Conservation (phyloP, 805 yeast species). For the Candida nanaspora region DNA sequence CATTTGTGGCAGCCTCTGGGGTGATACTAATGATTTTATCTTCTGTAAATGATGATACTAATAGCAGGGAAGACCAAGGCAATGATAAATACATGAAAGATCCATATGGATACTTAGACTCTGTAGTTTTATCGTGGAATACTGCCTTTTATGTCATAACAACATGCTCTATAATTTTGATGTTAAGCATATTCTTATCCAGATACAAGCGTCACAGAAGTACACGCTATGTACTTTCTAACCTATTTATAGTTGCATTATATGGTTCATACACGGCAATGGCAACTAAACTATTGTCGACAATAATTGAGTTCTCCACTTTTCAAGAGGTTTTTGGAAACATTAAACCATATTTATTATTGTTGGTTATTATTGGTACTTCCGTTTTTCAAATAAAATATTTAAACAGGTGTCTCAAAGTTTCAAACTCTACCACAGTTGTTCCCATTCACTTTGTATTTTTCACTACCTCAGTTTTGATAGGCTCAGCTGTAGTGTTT, state of each 20-base stretch:
- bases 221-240: constrained; percentile 19
- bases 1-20: constrained; percentile 33
- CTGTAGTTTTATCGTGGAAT: constrained; percentile 17
- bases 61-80: constrained; percentile 1
- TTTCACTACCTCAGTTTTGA: constrained; percentile 35
- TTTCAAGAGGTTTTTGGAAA: constrained; percentile 15
- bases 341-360: constrained; percentile 25
- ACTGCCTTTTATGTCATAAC: constrained; percentile 20
- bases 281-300: constrained; percentile 33
- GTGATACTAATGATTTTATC: constrained; percentile 34
- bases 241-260: constrained; percentile 32
- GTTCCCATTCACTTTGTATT: constrained; percentile 44
- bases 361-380: constrained; percentile 26
- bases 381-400: constrained; percentile 34
- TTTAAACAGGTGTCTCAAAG: constrained; percentile 30
- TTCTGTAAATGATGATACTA: constrained; percentile 14
- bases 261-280: constrained; percentile 43
- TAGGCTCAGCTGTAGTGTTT: constrained; percentile 35
- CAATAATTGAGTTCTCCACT: constrained; percentile 23
- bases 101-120: constrained; percentile 21
- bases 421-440: constrained; percentile 37
- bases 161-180: constrained; percentile 11
- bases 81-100: constrained; percentile 10
- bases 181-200: constrained; percentile 9
- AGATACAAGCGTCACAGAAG: constrained; percentile 3